These are phyloP conservation scores for Sutorius australiensis DNA, from an alignment of 768 basidiomycete species.

Conservation along the genomic window DNA sequence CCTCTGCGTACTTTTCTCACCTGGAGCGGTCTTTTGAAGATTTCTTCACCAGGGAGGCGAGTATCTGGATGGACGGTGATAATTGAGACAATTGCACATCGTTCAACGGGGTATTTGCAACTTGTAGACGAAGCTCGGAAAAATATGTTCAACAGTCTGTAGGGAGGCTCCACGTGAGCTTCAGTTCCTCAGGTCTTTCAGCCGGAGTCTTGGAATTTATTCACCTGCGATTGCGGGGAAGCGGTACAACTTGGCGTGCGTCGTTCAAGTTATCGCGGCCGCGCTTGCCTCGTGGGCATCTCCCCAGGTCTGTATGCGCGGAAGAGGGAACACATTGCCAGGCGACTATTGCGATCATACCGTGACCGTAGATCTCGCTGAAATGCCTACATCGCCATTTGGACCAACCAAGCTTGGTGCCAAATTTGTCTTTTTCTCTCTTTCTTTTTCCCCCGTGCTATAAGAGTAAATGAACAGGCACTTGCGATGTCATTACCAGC, in stretches of 20 bases:
- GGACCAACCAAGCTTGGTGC: background rate
- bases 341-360: background rate
- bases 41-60: conserved; percentile 10
- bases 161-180: conserved; percentile 8
- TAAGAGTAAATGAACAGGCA: too few species aligned
- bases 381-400: background rate
- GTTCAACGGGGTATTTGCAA: background rate
- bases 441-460: too few species aligned
- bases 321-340: background rate
- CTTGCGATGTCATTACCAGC: background rate
- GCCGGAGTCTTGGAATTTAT: background rate
- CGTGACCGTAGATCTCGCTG: background rate
- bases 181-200: conserved; percentile 5
- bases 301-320: background rate
- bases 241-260: background rate
- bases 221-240: background rate
- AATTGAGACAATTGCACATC: background rate
- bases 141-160: background rate
- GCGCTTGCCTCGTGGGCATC: background rate
- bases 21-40: conserved; percentile 11
- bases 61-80: background rate
- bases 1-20: conserved; percentile 11
- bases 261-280: background rate
- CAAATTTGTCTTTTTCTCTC: background rate
- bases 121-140: background rate